Conservation (phyloP, 1,284 basidiomycete genomes). For the Ceratorhiza oryzae-sativae region DNA sequence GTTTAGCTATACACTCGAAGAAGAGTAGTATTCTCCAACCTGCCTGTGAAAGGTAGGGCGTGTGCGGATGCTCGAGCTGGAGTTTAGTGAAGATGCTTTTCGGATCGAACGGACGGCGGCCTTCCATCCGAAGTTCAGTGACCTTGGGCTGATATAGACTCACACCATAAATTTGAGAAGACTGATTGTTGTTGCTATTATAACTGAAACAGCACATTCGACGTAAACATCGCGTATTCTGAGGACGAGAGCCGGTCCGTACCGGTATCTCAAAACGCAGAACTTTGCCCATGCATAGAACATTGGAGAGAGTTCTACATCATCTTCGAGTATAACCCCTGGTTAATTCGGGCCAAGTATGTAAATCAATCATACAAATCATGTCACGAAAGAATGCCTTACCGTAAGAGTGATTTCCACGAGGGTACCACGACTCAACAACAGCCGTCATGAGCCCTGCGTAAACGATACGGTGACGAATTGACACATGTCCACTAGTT, state of each 20-base stretch:
- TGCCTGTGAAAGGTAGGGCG: slow-evolving; percentile 62
- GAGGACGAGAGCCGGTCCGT: slow-evolving; percentile 42
- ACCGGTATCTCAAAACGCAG: slow-evolving; percentile 75
- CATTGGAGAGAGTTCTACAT: slow-evolving; percentile 79
- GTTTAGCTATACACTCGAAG: no score
- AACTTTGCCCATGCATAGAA: slow-evolving; percentile 87
- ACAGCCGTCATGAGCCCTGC: slow-evolving; percentile 80
- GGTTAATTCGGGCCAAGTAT: neutral
- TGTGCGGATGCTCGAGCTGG: slow-evolving; percentile 56
- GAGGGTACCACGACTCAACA: slow-evolving; percentile 86
- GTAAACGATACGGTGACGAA: slow-evolving; percentile 74
- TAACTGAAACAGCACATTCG: slow-evolving; percentile 56
- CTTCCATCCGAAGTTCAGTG: slow-evolving; percentile 71
- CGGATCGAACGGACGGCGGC: slow-evolving; percentile 72
- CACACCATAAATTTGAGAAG: slow-evolving; percentile 70
- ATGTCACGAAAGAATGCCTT: slow-evolving; percentile 6
- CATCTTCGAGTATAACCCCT: slow-evolving; percentile 75
- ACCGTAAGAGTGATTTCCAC: slow-evolving; percentile 73
- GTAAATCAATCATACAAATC: neutral
- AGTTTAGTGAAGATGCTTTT: slow-evolving; percentile 60
- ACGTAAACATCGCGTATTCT: neutral
- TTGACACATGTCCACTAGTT: slow-evolving; percentile 59
- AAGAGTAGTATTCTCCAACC: neutral
- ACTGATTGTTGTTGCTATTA: slow-evolving; percentile 54
- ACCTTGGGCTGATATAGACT: slow-evolving; percentile 85